phyloP scores from a whole-genome alignment of 805 yeast genomes.

The Saccharomycodes ludwigii region DNA sequence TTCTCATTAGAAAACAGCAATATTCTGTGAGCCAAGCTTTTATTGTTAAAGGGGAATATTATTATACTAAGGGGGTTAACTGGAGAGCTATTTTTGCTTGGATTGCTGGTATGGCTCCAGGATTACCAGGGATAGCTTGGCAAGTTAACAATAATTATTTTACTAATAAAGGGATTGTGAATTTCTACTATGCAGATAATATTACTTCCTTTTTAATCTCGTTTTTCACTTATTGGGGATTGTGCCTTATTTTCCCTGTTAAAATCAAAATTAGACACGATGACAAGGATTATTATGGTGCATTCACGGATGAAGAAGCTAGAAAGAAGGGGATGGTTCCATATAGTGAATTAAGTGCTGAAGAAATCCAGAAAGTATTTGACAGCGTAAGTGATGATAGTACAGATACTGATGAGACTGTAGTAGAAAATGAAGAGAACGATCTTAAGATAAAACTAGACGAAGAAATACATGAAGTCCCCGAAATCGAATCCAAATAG shows the following conservation, averaged over 20 bases:
- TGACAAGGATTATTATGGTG: conserved; percentile 27
- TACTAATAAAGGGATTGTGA: conserved; percentile 25
- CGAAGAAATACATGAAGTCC: too few species aligned
- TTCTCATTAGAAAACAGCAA: conserved; percentile 25
- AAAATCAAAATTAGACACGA: conserved; percentile 25
- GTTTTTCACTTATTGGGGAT: conserved; percentile 25
- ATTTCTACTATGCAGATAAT: conserved; percentile 32
- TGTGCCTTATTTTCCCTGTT: conserved; percentile 27
- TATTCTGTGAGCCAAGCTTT: conserved; percentile 23
- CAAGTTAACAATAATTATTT: conserved; percentile 23
- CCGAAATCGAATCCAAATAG: too few species aligned
- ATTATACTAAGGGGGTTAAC: conserved; percentile 27
- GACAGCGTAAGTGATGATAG: too few species aligned
- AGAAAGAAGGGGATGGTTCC: conserved; percentile 22
- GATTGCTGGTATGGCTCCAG: conserved; percentile 31
- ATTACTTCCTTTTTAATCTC: conserved; percentile 31
- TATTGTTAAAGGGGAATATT: conserved; percentile 23
- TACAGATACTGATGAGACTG: too few species aligned
- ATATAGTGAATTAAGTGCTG: conserved; percentile 16
- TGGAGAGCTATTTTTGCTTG: conserved; percentile 26
- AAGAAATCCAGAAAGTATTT: too few species aligned
- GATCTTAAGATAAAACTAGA: too few species aligned
- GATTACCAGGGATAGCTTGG: conserved; percentile 36
- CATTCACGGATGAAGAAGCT: conserved; percentile 27
- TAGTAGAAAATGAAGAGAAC: too few species aligned